These are phyloP conservation scores for Coniochaeta ligniaria DNA, from an alignment of 2,329 filamentous ascomycete genomes.

Conservation along the genomic window DNA sequence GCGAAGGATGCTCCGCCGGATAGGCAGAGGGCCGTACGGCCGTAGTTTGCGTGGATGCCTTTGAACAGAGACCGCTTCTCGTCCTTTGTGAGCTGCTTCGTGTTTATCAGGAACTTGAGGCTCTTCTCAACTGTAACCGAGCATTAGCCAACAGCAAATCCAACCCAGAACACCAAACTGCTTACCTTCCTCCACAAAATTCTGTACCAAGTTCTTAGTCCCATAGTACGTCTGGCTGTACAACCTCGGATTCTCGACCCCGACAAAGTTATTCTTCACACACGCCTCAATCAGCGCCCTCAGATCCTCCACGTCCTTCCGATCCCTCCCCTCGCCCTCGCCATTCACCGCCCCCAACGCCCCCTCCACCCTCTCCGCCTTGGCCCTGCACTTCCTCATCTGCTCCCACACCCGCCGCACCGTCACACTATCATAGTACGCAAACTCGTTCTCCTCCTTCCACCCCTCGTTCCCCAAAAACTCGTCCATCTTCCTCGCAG, in stretches of 20 bases:
- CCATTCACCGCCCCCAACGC: constrained; percentile 13
- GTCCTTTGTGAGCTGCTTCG: constrained; percentile 58
- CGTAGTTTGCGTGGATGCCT: constrained; percentile 82
- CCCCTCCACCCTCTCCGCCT: constrained; percentile 44
- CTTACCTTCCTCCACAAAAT: constrained; percentile 76
- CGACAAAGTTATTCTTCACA: constrained; percentile 96
- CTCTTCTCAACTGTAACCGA: constrained; percentile 48
- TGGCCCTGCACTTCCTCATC: constrained; percentile 56
- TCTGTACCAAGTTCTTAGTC: constrained; percentile 90
- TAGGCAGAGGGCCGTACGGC: constrained; percentile 84
- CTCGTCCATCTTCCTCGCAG: constrained; percentile 70
- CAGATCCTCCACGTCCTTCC: constrained; percentile 64
- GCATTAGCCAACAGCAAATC: neutral
- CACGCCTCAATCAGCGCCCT: constrained; percentile 76
- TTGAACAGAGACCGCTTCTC: constrained; percentile 81
- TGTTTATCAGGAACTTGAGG: constrained; percentile 61
- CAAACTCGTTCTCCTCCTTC: constrained; percentile 71
- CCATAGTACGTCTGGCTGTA: constrained; percentile 98
- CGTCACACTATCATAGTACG: constrained; percentile 84
- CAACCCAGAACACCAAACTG: constrained; percentile 7
- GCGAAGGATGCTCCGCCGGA: constrained; percentile 92
- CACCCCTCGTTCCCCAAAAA: constrained; percentile 76
- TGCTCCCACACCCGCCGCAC: constrained; percentile 71
- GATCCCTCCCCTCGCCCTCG: constrained; percentile 25
- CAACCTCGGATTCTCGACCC: constrained; percentile 86